These are phyloP conservation scores for Tuber borchii DNA, from an alignment of 495 filamentous ascomycete genomes.

Conservation along the genomic window DNA sequence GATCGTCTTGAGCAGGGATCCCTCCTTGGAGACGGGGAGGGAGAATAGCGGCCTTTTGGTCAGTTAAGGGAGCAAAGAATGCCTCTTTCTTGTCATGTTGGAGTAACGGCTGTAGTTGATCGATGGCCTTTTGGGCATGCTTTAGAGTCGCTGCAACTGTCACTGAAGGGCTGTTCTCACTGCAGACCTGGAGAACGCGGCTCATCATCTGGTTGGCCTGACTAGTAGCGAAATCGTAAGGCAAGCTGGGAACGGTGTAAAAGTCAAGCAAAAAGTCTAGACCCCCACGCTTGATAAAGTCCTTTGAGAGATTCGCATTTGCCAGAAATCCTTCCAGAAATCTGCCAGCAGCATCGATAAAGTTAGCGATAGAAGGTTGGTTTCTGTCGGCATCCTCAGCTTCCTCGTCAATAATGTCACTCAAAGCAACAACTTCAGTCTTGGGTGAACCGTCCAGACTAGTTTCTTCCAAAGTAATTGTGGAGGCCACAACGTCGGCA, in stretches of 20 bases:
- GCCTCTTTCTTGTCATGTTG: slow-evolving; percentile 48
- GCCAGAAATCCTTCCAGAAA: slow-evolving; percentile 74
- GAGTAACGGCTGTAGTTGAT: slow-evolving; percentile 61
- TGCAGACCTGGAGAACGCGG: slow-evolving; percentile 67
- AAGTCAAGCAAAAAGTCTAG: slow-evolving; percentile 81
- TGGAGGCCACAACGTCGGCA: slow-evolving; percentile 41
- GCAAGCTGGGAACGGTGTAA: slow-evolving; percentile 67
- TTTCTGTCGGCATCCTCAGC: slow-evolving; percentile 27
- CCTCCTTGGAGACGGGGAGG: slow-evolving; percentile 27
- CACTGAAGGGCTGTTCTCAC: slow-evolving; percentile 75
- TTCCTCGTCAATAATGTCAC: slow-evolving; percentile 49
- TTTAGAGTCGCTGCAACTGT: slow-evolving; percentile 72
- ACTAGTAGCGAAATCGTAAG: slow-evolving; percentile 64
- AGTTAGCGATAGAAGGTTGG: slow-evolving; percentile 55
- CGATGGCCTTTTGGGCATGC: slow-evolving; percentile 61
- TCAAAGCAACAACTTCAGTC: slow-evolving; percentile 40
- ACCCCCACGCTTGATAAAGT: slow-evolving; percentile 71
- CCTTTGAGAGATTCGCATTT: slow-evolving; percentile 65
- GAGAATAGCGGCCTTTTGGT: slow-evolving; percentile 31
- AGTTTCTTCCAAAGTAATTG: slow-evolving; percentile 25
- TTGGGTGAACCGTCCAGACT: slow-evolving; percentile 30
- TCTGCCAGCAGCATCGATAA: slow-evolving; percentile 63
- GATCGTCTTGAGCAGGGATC: slow-evolving; percentile 24
- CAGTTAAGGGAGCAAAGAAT: slow-evolving; percentile 62
- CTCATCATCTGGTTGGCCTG: slow-evolving; percentile 59